phyloP scores from a whole-genome alignment of 1,284 basidiomycete genomes.

The Cryptococcus amylolentus region DNA sequence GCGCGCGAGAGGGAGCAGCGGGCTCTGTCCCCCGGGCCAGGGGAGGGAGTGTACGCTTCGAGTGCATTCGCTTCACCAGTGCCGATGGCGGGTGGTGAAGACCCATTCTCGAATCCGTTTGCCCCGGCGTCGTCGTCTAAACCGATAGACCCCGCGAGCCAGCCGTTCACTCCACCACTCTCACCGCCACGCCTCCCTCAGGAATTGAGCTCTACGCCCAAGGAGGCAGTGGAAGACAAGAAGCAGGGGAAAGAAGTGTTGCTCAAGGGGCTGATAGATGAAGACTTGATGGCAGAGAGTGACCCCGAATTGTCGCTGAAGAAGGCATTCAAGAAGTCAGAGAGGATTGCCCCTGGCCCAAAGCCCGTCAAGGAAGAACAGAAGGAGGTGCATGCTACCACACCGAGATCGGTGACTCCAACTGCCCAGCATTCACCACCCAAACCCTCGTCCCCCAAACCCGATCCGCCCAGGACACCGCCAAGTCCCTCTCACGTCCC shows the following conservation, averaged over 20 bases:
- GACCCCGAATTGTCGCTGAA: slow-evolving; percentile 42
- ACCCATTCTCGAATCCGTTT: slow-evolving; percentile 10
- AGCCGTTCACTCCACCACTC: background rate
- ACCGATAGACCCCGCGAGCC: background rate
- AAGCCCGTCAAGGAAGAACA: background rate
- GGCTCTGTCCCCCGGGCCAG: background rate
- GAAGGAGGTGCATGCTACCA: background rate
- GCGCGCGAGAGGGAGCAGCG: slow-evolving; percentile 32
- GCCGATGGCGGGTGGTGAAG: background rate
- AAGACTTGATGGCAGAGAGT: slow-evolving; percentile 41
- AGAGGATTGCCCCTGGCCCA: background rate
- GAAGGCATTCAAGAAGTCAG: slow-evolving; percentile 39
- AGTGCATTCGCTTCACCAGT: slow-evolving; percentile 12
- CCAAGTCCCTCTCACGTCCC: slow-evolving; percentile 23
- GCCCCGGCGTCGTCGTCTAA: background rate
- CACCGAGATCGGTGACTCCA: background rate
- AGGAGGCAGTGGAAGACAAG: background rate
- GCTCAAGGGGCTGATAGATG: slow-evolving; percentile 35
- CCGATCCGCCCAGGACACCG: background rate
- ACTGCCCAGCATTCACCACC: background rate
- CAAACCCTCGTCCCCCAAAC: slow-evolving; percentile 1
- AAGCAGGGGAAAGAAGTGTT: slow-evolving; percentile 4
- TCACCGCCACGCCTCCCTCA: too few relatives aligned
- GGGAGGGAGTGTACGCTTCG: slow-evolving; percentile 8
- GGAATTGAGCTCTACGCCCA: too few relatives aligned